A percentile compares a stretch with the other conserved stretches of the same genome.
Evolutionary conservation across 2,329 filamentous ascomycete genomes (phyloP).

Genomic region (Emmonsiellopsis sp.): DNA sequence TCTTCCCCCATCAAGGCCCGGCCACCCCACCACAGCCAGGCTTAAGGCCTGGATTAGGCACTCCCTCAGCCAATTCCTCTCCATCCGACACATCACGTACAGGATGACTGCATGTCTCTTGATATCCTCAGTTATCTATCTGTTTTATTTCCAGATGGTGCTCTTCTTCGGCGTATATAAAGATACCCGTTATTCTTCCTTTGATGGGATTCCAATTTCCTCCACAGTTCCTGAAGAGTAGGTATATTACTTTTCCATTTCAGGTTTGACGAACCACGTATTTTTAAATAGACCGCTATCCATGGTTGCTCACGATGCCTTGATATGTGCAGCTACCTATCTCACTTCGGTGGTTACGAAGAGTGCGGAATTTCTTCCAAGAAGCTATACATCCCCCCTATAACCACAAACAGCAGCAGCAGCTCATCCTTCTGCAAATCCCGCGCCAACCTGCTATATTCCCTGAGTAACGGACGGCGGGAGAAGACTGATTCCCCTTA

Average conservation of each 20-base stretch:
- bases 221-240: constrained; percentile 15
- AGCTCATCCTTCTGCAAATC: constrained; percentile 23
- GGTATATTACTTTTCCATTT: constrained; percentile 7
- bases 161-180: background rate
- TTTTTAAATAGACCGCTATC: background rate
- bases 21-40: background rate
- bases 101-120: constrained; percentile 33
- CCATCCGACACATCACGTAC: constrained; percentile 28
- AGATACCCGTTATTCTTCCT: background rate
- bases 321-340: constrained; percentile 23
- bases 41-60: background rate
- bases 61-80: background rate
- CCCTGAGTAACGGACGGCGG: constrained; percentile 34
- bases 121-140: constrained; percentile 31
- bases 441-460: constrained; percentile 28
- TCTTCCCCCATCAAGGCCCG: background rate
- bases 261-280: background rate
- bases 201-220: background rate
- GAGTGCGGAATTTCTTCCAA: constrained; percentile 28
- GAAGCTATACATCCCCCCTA: constrained; percentile 26
- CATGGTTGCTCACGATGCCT: background rate
- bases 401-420: constrained; percentile 7
- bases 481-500: constrained; percentile 34
- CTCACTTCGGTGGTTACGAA: constrained; percentile 25
- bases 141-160: constrained; percentile 29